Evolutionary conservation across 305 asterid genomes (phyloP).

Genomic region (Ajuga reptans): DNA sequence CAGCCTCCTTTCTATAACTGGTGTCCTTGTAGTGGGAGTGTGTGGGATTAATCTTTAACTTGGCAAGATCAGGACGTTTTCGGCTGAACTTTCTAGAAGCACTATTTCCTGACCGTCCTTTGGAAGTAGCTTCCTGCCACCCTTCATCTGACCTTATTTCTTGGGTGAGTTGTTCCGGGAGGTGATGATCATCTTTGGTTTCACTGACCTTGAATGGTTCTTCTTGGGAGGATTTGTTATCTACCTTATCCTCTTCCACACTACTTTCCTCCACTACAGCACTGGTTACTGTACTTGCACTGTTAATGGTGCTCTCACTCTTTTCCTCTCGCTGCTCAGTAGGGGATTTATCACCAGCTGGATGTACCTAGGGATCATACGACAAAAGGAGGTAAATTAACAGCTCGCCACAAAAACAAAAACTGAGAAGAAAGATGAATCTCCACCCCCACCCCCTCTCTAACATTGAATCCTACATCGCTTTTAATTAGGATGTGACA

Average conservation of each 20-base stretch:
- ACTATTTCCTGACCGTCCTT: conserved; percentile 61
- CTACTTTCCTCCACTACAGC: conserved; percentile 29
- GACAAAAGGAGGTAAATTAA: conserved; percentile 22
- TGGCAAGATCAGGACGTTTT: conserved; percentile 68
- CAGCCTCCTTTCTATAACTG: conserved; percentile 47
- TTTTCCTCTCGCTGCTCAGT: conserved; percentile 43
- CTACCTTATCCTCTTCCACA: conserved; percentile 36
- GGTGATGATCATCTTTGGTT: conserved; percentile 22
- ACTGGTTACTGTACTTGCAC: conserved; percentile 28
- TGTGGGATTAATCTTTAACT: conserved; percentile 50
- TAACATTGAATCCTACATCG: not conserved
- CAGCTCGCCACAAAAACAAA: too few species aligned
- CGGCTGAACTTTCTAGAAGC: conserved; percentile 51
- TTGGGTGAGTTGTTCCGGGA: conserved; percentile 33
- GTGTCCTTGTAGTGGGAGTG: conserved; percentile 42
- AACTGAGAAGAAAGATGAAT: not conserved
- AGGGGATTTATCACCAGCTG: conserved; percentile 50
- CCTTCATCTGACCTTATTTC: conserved; percentile 75
- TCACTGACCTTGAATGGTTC: conserved; percentile 27
- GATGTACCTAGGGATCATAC: conserved; percentile 44
- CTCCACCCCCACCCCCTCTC: not conserved
- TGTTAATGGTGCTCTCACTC: conserved; percentile 32
- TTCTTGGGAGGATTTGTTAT: conserved; percentile 31
- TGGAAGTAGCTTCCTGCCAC: conserved; percentile 93
- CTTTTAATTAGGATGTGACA: not conserved